A percentile compares a stretch with the other conserved stretches of the same genome.
Conservation (phyloP, 257 asterid genomes). For the Leptodermis oblonga region DNA sequence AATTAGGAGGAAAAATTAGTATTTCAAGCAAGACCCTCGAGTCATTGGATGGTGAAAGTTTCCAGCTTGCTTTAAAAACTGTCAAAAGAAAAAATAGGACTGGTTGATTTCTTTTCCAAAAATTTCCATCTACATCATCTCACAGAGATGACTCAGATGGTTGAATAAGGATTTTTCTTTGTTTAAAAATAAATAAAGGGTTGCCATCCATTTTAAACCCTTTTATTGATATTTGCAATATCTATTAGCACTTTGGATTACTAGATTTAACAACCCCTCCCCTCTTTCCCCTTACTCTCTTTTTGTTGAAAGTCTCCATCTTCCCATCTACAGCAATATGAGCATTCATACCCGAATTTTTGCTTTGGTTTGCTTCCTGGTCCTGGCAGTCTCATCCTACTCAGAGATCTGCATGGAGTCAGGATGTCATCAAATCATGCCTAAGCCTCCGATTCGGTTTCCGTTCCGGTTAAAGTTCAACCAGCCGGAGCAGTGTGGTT, state of each 20-base stretch:
- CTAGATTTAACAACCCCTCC: too few species aligned
- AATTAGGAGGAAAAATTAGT: not conserved
- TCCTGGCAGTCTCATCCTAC: slow-evolving; percentile 12
- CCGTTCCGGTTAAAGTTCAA: slow-evolving; percentile 40
- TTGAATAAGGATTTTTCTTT: slow-evolving; percentile 1
- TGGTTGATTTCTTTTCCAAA: not conserved
- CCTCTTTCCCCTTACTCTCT: too few species aligned
- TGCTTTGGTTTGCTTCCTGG: slow-evolving; percentile 8
- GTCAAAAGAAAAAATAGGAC: not conserved
- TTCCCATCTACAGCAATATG: slow-evolving; percentile 7
- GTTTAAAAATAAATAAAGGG: not conserved
- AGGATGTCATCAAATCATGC: slow-evolving; percentile 19
- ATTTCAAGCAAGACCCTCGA: not conserved
- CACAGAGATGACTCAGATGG: too few species aligned
- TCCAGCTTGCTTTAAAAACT: not conserved
- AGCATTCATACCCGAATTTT: not conserved
- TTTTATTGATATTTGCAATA: not conserved
- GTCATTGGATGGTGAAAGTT: not conserved
- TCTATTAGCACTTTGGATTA: not conserved
- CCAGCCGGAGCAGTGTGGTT: slow-evolving; percentile 47
- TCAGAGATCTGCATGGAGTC: slow-evolving; percentile 28
- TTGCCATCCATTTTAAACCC: not conserved
- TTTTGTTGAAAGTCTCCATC: not conserved
- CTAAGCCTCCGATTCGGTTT: slow-evolving; percentile 46
- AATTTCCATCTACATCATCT: not conserved